Evolutionary conservation across 2,329 filamentous ascomycete species (phyloP), one percentile per base, ranked within the genome.

Genomic region (Trichophyton benhamiae): DNA sequence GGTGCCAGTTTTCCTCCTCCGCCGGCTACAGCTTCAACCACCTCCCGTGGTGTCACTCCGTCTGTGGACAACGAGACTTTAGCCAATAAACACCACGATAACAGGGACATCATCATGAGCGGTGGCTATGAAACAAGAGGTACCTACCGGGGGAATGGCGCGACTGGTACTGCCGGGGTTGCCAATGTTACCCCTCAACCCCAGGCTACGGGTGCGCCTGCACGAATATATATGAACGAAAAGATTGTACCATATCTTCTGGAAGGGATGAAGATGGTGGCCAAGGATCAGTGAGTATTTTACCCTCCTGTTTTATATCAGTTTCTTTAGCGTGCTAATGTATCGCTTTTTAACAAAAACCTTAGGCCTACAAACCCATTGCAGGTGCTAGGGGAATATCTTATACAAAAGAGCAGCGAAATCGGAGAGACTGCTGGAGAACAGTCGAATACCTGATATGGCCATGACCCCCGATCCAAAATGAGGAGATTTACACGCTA

Each of bases 211-310:
- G 87, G 87, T 55, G 87, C 87, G 22, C 83, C 85, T 0, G 83
- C 84, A 3, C 81, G 87, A 52, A 81, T 83, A 67, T 91, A 89
- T 71, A 74, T 91, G 66, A 90, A 90, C 69, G 79, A 80, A 57
- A 88, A 85, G 67, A 81, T 91, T 46, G 87, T 86, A 0, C 82
- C 82, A 0, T 80, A 82, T 27, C 69, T 91, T 62, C 75, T 90
- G 44, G 87, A 90, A 68, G 87, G 87, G 25, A 87, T 91, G 85
- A 90, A 89, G 75, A 73, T 80, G 60, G 71, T 91, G 63, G 86
- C 85, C 3, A 84, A 82, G 66, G 85, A 89, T 48, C 83, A 87
- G 87, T 89, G 74, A 69, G 86, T 59, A 36, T 9, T 36, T 13
- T 6, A 36, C 20, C n/a, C 33, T 8, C 9, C 15, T 33, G 38